Percentiles rank a stretch among this genome's conserved stretches.
These are phyloP conservation scores for Luzula sylvatica DNA, from an alignment of 176 grass and related monocot genomes.

Conservation along the genomic window DNA sequence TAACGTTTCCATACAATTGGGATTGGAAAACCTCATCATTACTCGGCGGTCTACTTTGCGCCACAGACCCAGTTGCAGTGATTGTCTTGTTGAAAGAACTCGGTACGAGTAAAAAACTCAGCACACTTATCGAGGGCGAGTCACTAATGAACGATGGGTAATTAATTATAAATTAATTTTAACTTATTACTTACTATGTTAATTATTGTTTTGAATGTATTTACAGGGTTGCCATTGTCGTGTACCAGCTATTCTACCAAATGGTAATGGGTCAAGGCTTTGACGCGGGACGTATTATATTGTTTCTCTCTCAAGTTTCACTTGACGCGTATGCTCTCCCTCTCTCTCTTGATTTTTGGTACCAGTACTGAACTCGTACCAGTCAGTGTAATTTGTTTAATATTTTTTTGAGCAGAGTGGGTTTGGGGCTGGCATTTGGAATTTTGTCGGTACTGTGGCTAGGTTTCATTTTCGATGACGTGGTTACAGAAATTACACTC, in stretches of 20 bases:
- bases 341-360: neutral
- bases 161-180: neutral
- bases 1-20: slow-evolving; percentile 72
- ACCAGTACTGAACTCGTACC: neutral
- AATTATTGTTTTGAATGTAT: too few species aligned
- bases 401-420: slow-evolving; percentile 54
- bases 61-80: slow-evolving; percentile 65
- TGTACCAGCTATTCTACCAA: slow-evolving; percentile 67
- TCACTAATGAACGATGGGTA: slow-evolving; percentile 82
- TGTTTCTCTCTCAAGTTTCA: slow-evolving; percentile 62
- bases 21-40: slow-evolving; percentile 73
- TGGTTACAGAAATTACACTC: slow-evolving; percentile 68
- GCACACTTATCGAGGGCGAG: slow-evolving; percentile 75
- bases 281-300: slow-evolving; percentile 48
- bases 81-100: slow-evolving; percentile 72
- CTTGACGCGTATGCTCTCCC: slow-evolving; percentile 86
- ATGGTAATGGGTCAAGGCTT: slow-evolving; percentile 66
- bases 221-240: slow-evolving; percentile 79
- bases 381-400: neutral
- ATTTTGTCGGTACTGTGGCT: slow-evolving; percentile 66
- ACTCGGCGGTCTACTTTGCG: slow-evolving; percentile 63
- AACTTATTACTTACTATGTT: too few species aligned
- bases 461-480: slow-evolving; percentile 85
- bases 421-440: slow-evolving; percentile 65
- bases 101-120: slow-evolving; percentile 72